These are phyloP conservation scores for Boletus sp. DNA, from an alignment of 768 basidiomycete species.

Conservation along the genomic window DNA sequence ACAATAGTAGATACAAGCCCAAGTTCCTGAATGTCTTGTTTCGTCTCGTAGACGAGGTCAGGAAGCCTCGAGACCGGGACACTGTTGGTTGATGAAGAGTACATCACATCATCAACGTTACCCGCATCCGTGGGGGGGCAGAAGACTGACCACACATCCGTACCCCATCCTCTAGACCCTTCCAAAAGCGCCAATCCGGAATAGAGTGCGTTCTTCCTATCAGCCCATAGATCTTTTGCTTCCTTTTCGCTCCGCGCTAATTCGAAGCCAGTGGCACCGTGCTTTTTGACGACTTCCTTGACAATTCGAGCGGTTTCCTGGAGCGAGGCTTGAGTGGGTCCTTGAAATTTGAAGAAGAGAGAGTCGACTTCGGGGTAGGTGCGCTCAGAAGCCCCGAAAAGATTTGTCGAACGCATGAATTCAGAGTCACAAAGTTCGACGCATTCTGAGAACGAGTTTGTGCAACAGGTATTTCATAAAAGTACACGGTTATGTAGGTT, in stretches of 20 bases:
- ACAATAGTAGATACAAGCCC: conserved; percentile 65
- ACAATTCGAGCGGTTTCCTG: conserved; percentile 59
- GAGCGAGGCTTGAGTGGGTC: conserved; percentile 56
- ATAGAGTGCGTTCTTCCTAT: conserved; percentile 64
- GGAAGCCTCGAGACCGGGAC: conserved; percentile 67
- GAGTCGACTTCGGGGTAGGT: conserved; percentile 64
- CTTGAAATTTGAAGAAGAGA: conserved; percentile 88
- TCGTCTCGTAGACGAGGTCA: conserved; percentile 63
- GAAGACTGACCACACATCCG: conserved; percentile 66
- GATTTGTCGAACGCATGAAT: conserved; percentile 63
- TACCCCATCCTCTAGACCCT: conserved; percentile 59
- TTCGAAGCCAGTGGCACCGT: conserved; percentile 66
- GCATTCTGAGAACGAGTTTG: conserved; percentile 52
- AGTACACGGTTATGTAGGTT: not conserved
- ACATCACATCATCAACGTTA: not conserved
- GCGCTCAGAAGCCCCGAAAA: conserved; percentile 48
- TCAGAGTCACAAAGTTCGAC: conserved; percentile 77
- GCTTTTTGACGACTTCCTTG: conserved; percentile 51
- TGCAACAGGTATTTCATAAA: not conserved
- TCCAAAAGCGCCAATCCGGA: conserved; percentile 54
- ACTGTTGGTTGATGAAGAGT: conserved; percentile 19
- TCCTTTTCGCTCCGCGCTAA: conserved; percentile 63
- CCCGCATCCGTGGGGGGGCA: not conserved
- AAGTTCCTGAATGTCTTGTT: conserved; percentile 56
- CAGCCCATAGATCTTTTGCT: conserved; percentile 69